Evolutionary conservation across 306 rosid species (phyloP).

Genomic region (Casuarina cunninghamiana): DNA sequence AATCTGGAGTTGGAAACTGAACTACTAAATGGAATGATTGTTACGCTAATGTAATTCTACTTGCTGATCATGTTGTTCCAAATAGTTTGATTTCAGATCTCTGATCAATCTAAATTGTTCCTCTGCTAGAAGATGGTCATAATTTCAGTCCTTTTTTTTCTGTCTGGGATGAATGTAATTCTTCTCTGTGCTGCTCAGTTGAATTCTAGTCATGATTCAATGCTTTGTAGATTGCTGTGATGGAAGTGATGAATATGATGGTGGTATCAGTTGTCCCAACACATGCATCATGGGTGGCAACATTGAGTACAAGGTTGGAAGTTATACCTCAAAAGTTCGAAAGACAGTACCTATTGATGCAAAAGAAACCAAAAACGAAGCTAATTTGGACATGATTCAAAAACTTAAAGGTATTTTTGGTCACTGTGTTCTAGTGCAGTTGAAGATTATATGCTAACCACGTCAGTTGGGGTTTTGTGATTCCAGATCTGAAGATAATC

Average conservation of each 20-base stretch:
- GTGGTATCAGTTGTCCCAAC: slow-evolving; percentile 59
- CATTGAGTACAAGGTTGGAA: slow-evolving; percentile 40
- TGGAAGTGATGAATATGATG: slow-evolving; percentile 85
- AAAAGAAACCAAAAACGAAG: slow-evolving; percentile 39
- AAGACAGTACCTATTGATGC: slow-evolving; percentile 18
- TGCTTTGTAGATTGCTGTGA: slow-evolving; percentile 80
- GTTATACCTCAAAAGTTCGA: slow-evolving; percentile 29
- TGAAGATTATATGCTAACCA: slow-evolving; percentile 14
- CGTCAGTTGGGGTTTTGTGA: slow-evolving; percentile 19
- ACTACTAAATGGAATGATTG: background rate
- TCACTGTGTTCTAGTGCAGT: slow-evolving; percentile 2
- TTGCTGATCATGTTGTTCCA: background rate
- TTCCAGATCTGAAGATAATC: slow-evolving; percentile 64
- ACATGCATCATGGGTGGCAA: slow-evolving; percentile 84
- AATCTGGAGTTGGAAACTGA: background rate
- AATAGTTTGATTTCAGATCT: background rate
- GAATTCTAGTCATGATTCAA: slow-evolving; percentile 28
- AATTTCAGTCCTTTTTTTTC: background rate
- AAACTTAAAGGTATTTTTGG: slow-evolving; percentile 53
- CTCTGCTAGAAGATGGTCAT: background rate
- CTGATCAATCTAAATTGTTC: background rate
- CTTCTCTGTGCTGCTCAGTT: slow-evolving; percentile 15
- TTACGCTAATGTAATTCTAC: too few species aligned
- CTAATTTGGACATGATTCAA: slow-evolving; percentile 46
- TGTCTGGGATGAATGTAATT: background rate